phyloP scores from a whole-genome alignment of 805 yeast species.

The Pichia nakasei region DNA sequence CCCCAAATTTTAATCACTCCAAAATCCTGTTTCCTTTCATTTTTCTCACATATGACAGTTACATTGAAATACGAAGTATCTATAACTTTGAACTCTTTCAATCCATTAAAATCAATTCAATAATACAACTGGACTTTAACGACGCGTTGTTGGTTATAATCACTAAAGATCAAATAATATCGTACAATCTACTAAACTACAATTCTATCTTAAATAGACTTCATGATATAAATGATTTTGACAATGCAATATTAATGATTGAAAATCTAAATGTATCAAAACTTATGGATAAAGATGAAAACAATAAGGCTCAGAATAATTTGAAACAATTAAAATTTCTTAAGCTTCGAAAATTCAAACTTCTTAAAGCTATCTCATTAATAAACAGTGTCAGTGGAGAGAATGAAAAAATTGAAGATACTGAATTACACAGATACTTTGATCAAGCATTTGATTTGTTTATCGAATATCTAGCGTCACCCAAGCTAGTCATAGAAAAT shows the following conservation, averaged over 20 bases:
- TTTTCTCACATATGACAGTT: conserved; percentile 21
- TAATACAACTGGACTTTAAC: neutral
- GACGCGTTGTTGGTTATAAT: conserved; percentile 21
- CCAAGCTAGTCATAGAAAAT: conserved; percentile 39
- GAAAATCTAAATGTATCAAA: conserved; percentile 24
- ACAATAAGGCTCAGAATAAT: conserved; percentile 7
- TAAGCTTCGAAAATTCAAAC: conserved; percentile 35
- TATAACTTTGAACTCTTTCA: conserved; percentile 31
- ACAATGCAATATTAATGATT: conserved; percentile 38
- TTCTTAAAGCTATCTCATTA: conserved; percentile 31
- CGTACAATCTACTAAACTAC: conserved; percentile 18
- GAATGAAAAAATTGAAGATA: too few species aligned
- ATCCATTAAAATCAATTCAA: conserved; percentile 7
- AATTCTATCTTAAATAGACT: conserved; percentile 26
- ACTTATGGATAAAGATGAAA: conserved; percentile 7
- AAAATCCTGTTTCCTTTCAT: conserved; percentile 34
- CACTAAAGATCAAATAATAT: conserved; percentile 19
- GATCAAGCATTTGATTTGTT: conserved; percentile 36
- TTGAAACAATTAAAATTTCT: conserved; percentile 25
- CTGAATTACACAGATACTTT: conserved; percentile 18
- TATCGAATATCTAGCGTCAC: conserved; percentile 50
- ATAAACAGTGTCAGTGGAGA: neutral
- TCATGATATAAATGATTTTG: conserved; percentile 22
- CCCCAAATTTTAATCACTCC: conserved; percentile 20
- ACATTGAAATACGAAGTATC: conserved; percentile 32